Evolutionary conservation across 2,329 filamentous ascomycete genomes (phyloP).

Genomic region (Alternaria sp.): DNA sequence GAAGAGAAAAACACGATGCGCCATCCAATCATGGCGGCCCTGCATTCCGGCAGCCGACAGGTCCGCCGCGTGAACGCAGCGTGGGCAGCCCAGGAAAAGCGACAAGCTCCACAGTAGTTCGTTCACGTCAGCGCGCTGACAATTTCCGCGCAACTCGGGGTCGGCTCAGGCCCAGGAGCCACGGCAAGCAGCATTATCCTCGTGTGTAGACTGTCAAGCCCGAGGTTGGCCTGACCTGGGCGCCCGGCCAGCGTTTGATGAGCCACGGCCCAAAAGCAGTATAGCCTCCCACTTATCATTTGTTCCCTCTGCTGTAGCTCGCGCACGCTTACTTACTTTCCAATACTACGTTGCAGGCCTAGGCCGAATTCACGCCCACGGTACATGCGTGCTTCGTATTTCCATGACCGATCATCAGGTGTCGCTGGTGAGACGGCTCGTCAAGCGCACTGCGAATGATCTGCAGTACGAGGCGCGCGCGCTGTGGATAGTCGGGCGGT

Average conservation of each 20-base stretch:
- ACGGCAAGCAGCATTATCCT: neutral
- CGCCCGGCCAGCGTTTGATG: constrained; percentile 9
- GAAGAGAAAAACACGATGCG: constrained; percentile 1
- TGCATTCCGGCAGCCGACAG: neutral
- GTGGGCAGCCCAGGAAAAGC: neutral
- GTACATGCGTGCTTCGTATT: constrained; percentile 23
- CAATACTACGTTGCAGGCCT: constrained; percentile 27
- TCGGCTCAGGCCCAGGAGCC: neutral
- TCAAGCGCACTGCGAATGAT: constrained; percentile 6
- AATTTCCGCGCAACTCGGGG: neutral
- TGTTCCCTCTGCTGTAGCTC: constrained; percentile 4
- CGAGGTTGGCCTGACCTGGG: constrained; percentile 4
- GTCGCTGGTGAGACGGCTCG: constrained; percentile 11
- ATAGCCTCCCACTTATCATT: constrained; percentile 16
- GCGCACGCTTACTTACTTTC: constrained; percentile 13
- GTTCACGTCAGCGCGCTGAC: neutral
- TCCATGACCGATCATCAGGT: constrained; percentile 13
- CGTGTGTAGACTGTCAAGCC: neutral
- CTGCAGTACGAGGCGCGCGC: constrained; percentile 7
- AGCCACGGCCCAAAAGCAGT: constrained; percentile 7
- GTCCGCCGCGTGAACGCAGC: neutral
- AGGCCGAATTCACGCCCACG: constrained; percentile 12
- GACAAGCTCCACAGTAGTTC: neutral
- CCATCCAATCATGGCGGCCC: neutral
- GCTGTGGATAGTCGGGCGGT: neutral